phyloP scores from a whole-genome alignment of 495 filamentous ascomycete genomes.

The Tuber magnatum region DNA sequence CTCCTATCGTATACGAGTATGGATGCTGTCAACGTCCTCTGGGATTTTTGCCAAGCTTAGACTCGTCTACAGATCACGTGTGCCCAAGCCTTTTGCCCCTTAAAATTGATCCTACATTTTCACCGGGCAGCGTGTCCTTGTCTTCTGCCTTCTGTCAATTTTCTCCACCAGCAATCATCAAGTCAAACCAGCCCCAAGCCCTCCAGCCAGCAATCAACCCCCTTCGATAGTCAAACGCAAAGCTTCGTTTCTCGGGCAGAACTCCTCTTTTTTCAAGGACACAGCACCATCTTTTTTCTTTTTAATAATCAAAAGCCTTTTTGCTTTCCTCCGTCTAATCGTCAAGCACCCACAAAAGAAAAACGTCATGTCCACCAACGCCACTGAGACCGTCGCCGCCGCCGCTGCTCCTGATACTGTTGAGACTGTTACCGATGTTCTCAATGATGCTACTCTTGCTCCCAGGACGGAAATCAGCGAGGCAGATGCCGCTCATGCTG shows the following conservation, averaged over 20 bases:
- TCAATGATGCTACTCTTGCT: conserved; percentile 64
- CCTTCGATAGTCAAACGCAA: conserved; percentile 32
- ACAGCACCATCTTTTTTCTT: conserved; percentile 24
- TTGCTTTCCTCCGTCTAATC: conserved; percentile 6
- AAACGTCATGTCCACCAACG: conserved; percentile 53
- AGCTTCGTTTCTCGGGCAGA: conserved; percentile 38
- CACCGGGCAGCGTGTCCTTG: conserved; percentile 4
- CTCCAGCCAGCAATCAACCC: conserved; percentile 4
- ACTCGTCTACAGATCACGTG: neutral
- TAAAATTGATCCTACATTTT: conserved; percentile 1
- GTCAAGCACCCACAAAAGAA: conserved; percentile 31
- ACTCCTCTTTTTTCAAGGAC: conserved; percentile 33
- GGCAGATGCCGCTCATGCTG: conserved; percentile 67
- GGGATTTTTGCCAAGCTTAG: neutral
- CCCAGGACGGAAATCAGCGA: conserved; percentile 46
- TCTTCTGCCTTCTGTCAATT: neutral
- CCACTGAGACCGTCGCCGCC: conserved; percentile 49
- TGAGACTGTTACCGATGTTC: conserved; percentile 77
- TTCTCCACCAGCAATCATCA: neutral
- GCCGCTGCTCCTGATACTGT: conserved; percentile 49
- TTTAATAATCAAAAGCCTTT: conserved; percentile 12
- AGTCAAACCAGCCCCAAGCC: conserved; percentile 3
- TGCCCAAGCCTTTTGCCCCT: neutral
- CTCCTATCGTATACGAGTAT: neutral
- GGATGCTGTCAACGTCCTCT: neutral